Conservation (phyloP, 495 filamentous ascomycete species). For the Barbatosphaeria neglecta region DNA sequence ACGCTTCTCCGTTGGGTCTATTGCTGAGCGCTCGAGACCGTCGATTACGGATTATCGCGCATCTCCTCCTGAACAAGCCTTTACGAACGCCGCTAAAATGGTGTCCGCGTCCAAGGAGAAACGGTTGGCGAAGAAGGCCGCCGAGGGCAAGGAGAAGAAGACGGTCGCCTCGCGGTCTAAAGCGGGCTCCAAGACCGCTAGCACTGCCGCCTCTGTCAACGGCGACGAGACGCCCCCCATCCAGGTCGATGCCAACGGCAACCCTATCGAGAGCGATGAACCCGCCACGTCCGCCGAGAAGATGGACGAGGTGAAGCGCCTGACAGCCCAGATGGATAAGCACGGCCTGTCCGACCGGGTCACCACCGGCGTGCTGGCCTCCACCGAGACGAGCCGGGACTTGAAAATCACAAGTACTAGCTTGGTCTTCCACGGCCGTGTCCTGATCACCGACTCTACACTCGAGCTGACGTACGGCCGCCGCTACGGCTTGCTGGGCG, state of each 20-base stretch:
- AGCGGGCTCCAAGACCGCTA: slow-evolving; percentile 53
- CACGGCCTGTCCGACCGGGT: slow-evolving; percentile 94
- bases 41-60: too few relatives aligned
- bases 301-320: slow-evolving; percentile 63
- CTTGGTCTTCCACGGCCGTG: slow-evolving; percentile 93
- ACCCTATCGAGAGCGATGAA: slow-evolving; percentile 46
- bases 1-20: too few relatives aligned
- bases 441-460: slow-evolving; percentile 84
- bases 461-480: slow-evolving; percentile 89
- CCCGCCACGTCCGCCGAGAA: slow-evolving; percentile 60
- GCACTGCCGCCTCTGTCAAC: slow-evolving; percentile 53
- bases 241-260: slow-evolving; percentile 48
- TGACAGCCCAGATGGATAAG: slow-evolving; percentile 79
- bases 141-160: slow-evolving; percentile 64
- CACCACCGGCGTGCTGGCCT: slow-evolving; percentile 92
- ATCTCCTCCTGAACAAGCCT: not conserved
- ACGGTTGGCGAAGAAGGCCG: slow-evolving; percentile 88
- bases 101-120: slow-evolving; percentile 97
- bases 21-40: too few relatives aligned
- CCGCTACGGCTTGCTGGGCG: slow-evolving; percentile 87
- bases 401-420: slow-evolving; percentile 92
- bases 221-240: slow-evolving; percentile 52
- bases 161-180: slow-evolving; percentile 56
- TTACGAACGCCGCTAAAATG: slow-evolving; percentile 31
- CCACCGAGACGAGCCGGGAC: slow-evolving; percentile 70